Base-by-base conservation (phyloP, 148 eudicot species). In the Diospyros kaki region DNA sequence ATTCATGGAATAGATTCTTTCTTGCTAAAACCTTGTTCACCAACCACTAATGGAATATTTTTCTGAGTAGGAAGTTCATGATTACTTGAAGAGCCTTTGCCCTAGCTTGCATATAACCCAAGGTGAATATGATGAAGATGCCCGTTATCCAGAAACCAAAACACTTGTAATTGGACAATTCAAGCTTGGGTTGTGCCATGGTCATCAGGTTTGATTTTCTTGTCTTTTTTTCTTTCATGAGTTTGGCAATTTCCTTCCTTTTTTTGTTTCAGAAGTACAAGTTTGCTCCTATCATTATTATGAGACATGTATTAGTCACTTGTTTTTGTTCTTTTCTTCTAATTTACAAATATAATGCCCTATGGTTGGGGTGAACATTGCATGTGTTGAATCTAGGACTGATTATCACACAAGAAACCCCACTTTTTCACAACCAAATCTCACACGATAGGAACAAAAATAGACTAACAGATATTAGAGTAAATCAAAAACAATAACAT, bases 131-230 rank as follows among this genome's bases (percentile, higher is more conserved):
- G 98, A 95, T 75, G 97, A 95, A 80, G 97, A 95, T 18, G 46
- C 91, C 18, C 97, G 92, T 56, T 95, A 90, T 83, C 98, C 98
- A 46, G 97, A 95, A 83, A 92, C 94, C 69, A 95, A 95, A 84
- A 92, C 96, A 67, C 80, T 92, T 56, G 90, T 96, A 13, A 92
- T 95, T 80, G 98, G 98, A 64, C 98, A 95, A 82, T 95, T 95
- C 77, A 95, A 92, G 91, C 93, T 95, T 78, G 98, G 97, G 76
- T 81, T 95, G 70, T 92, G 96, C 83, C 98, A 95, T 82, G 98
- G 98, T 74, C 98, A 95, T 82, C 98, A 95, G 98, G 97, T 95
- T 58, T 72, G 68, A 61, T 78, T 68, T 51, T 73, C 9, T 11
- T 64, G 56, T 65, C 60, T 58, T 7, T 41, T 45, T 72, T 18